Evolutionary conservation across 768 basidiomycete genomes (phyloP).

Genomic region (Lactarius deliciosus): DNA sequence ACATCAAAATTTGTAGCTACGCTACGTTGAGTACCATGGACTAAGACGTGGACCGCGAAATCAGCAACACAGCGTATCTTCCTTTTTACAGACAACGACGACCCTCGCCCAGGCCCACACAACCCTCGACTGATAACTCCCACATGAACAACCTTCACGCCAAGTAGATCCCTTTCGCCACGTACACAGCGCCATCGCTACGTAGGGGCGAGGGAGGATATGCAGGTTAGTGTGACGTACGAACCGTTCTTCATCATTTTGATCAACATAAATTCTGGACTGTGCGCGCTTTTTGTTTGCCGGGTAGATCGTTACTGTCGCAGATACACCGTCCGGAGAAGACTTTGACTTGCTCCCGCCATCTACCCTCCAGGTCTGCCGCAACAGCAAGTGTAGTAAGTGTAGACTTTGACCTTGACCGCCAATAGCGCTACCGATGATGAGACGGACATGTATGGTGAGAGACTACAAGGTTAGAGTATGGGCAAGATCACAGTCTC

Average conservation of each 20-base stretch:
- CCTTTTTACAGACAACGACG: conserved; percentile 86
- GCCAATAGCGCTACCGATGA: too few relatives aligned
- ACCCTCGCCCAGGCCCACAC: conserved; percentile 59
- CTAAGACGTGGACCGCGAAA: conserved; percentile 50
- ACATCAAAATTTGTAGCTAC: too few relatives aligned
- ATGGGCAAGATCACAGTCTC: too few relatives aligned
- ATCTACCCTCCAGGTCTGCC: conserved; percentile 35
- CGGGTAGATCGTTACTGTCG: conserved; percentile 51
- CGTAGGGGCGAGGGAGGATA: conserved; percentile 32
- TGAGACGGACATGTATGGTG: too few relatives aligned
- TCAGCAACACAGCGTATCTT: conserved; percentile 90
- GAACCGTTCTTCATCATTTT: too few relatives aligned
- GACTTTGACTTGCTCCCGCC: conserved; percentile 52
- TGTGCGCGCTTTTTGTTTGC: too few relatives aligned
- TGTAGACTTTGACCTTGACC: too few relatives aligned
- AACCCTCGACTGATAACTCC: conserved; percentile 55
- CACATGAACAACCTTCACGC: conserved; percentile 68
- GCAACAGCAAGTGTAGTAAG: too few relatives aligned
- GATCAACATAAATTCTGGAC: too few relatives aligned
- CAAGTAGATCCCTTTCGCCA: conserved; percentile 36
- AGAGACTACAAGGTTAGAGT: too few relatives aligned
- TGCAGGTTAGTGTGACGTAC: too few relatives aligned
- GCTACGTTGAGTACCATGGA: too few relatives aligned
- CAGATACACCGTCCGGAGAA: conserved; percentile 55
- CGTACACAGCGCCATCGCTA: not conserved